Conservation (phyloP, 441 rosid species). For the Bocquillonia castaneifolia region DNA sequence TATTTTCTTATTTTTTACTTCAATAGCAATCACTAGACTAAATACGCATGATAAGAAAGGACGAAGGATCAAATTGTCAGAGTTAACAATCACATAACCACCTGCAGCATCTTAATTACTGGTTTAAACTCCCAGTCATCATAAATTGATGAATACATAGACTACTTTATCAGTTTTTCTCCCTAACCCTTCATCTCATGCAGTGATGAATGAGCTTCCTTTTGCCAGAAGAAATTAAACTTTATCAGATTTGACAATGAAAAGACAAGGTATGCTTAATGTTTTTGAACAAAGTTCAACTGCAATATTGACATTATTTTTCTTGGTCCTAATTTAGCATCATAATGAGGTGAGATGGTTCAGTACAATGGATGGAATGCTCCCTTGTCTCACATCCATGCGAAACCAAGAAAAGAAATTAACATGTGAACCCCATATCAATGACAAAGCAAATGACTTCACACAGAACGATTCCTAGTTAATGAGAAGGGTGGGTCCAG, state of each 20-base stretch:
- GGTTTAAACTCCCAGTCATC: too few relatives aligned
- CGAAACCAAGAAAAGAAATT: neutral
- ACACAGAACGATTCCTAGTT: neutral
- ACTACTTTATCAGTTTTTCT: too few relatives aligned
- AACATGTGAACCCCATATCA: neutral
- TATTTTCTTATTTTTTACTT: neutral
- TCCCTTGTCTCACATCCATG: neutral
- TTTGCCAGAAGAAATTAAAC: neutral
- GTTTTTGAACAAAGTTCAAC: neutral
- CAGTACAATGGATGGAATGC: neutral
- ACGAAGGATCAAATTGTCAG: too few relatives aligned
- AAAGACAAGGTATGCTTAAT: neutral
- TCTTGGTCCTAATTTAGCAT: neutral
- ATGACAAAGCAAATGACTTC: neutral
- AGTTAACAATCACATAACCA: too few relatives aligned
- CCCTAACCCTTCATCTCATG: too few relatives aligned
- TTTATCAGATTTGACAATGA: neutral
- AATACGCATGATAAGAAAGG: neutral
- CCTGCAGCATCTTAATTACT: neutral
- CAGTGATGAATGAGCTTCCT: neutral
- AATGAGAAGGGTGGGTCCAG: neutral
- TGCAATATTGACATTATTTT: neutral
- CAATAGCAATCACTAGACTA: neutral
- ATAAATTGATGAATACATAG: too few relatives aligned
- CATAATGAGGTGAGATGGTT: neutral